A percentile compares a stretch with the other conserved stretches of the same genome.
phyloP scores from a whole-genome alignment of 2,329 filamentous ascomycete species.

The Ceratocystis alfenasii region DNA sequence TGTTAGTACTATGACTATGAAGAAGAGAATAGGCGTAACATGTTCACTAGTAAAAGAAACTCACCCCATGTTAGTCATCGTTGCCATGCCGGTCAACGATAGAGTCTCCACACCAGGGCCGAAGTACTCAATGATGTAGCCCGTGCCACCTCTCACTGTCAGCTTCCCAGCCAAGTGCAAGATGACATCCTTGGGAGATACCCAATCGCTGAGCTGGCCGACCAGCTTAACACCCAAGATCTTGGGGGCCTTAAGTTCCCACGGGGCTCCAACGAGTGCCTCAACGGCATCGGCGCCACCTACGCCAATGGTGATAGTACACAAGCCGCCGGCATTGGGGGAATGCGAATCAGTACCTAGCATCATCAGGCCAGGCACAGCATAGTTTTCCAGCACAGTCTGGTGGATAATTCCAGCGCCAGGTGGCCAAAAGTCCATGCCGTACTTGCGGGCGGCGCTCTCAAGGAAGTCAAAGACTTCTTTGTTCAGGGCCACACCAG shows the following conservation, averaged over 20 bases:
- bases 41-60: not conserved
- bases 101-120: constrained; percentile 81
- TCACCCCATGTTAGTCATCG: constrained; percentile 71
- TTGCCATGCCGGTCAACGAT: constrained; percentile 87
- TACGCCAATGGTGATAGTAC: constrained; percentile 89
- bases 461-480: constrained; percentile 97
- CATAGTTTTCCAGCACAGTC: constrained; percentile 95
- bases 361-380: constrained; percentile 97
- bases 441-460: constrained; percentile 79
- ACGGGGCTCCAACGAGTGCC: constrained; percentile 87
- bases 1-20: not conserved
- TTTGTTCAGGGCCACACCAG: constrained; percentile 81
- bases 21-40: not conserved
- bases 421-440: constrained; percentile 91
- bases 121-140: constrained; percentile 88
- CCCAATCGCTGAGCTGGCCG: constrained; percentile 79
- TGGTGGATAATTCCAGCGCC: constrained; percentile 95
- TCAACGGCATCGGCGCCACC: constrained; percentile 96
- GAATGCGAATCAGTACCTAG: constrained; percentile 95
- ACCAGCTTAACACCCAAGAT: constrained; percentile 75
- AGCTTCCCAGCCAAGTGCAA: constrained; percentile 76
- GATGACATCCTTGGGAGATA: constrained; percentile 91
- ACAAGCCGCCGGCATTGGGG: constrained; percentile 89
- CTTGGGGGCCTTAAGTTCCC: constrained; percentile 93
- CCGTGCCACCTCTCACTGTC: constrained; percentile 87